Evolutionary conservation across 2,329 filamentous ascomycete genomes (phyloP), one percentile per base, ranked within the genome.

Genomic region (Helicocarpus griseus): DNA sequence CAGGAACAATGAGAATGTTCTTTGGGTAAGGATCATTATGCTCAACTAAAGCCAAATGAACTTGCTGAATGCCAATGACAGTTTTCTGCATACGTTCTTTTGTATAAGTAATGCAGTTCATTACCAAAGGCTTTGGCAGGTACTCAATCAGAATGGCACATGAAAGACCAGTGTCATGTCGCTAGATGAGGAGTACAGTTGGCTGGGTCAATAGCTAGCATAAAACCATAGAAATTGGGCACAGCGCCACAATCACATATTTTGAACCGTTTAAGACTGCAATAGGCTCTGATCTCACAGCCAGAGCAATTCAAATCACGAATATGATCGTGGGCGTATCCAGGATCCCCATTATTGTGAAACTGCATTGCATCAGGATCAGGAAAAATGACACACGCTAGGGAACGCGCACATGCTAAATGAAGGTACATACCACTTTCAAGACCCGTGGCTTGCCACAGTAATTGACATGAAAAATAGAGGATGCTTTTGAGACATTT

Each of bases 11-110:
- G 43, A 54, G 6, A 29, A 56, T 52, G 33, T 57, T 57, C 51
- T 56, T 57, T 13, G 53, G 51, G 49, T 54, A 56, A 29, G 47
- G 46, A 43, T 55, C 55, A 52, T 56, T 57, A 39, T 57, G 55
- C 28, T 55, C 51, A 51, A 57, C 26, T 13, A 55, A 38, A 48
- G 51, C 55, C n/a, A 19, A 53, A 52, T 55, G 55, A 33, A 57
- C 41, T 21, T 52, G 48, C 40, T 50, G 38, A 17, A 57, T 57
- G 29, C 50, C 51, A 3, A 53, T 14, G 29, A 55, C 24, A 41
- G 48, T 49, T 33, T 54, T 53, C n/a, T 13, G 28, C 50, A 56
- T 53, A 39, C 54, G 51, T 24, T 55, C 52, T 52, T 29, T 44
- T 39, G 38, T 53, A 33, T 57, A 57, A 11, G 44, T 55, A 19